Evolutionary conservation across 371 early-diverging fungal species (phyloP), one percentile per base, ranked within the genome.

Genomic region (Mortierella sp.): DNA sequence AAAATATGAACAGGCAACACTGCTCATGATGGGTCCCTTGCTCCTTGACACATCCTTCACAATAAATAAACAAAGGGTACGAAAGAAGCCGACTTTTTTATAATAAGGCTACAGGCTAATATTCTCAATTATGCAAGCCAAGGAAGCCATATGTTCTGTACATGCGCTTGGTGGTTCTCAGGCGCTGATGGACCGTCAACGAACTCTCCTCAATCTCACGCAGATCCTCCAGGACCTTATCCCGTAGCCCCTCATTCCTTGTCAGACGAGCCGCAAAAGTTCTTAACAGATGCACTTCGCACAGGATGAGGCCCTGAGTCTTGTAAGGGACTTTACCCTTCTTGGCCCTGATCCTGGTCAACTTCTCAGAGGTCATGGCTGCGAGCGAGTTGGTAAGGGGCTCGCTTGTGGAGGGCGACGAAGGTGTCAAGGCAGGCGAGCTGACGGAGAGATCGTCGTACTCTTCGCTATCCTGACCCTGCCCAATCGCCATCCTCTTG

Each of bases 301-400:
- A 94, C 24, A 96, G 87, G 37, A 96, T 81, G 48, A 94, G 89
- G 24, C 96, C 96, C 74, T 96, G 93, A 0, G 94, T 90, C 74
- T 89, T 90, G 78, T 93, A 94, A 37, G 91, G 84, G 8, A 92
- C 84, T 73, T 77, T 90, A 55, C 88, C 90, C 73, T 55, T 78
- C 79, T 57, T 78, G 77, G 72, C 80, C 16, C 78, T 67, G 53
- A 77, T 72, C 57, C 77, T 77, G 31, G 57, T 69, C 50, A 82
- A 26, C 19, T 73, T 67, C n/a, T 84, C 85, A 16, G 78, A 69
- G 31, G 64, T 73, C 34, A 71, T 19, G 40, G 74, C 28, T 28
- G 59, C 13, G 61, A 34, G 37, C 16, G 83, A 67, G 51, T 21
- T 74, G 1, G 71, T 74, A 26, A 69, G 28, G 21, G 81, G 77